Conservation (phyloP, 371 early-diverging fungal genomes). For the Mucor mucedo region DNA sequence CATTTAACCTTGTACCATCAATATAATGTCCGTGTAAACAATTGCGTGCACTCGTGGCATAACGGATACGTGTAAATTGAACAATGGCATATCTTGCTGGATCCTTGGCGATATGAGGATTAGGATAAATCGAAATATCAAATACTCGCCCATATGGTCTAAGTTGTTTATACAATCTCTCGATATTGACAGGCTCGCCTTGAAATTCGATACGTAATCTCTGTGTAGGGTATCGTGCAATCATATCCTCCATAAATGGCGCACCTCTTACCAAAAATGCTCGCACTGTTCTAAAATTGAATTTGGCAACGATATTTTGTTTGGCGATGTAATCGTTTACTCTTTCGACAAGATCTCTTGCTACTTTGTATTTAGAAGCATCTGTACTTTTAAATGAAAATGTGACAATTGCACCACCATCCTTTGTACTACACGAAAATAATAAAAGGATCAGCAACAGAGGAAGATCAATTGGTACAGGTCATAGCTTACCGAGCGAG, state of each 20-base stretch:
- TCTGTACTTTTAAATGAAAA: conserved; percentile 42
- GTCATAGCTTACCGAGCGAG: conserved; percentile 36
- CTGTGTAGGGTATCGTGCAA: conserved; percentile 72
- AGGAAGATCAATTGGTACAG: neutral
- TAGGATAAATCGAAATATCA: conserved; percentile 71
- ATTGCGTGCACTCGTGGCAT: conserved; percentile 88
- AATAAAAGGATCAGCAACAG: conserved; percentile 1
- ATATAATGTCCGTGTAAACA: conserved; percentile 83
- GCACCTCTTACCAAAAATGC: conserved; percentile 74
- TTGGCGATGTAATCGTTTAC: conserved; percentile 43
- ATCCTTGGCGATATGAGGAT: conserved; percentile 65
- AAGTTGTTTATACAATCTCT: conserved; percentile 75
- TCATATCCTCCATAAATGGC: conserved; percentile 91
- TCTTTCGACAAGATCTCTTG: conserved; percentile 39
- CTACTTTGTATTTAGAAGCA: conserved; percentile 26
- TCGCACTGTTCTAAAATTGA: conserved; percentile 64
- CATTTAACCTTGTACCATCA: conserved; percentile 67
- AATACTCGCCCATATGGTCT: conserved; percentile 84
- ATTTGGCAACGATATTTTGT: conserved; percentile 58
- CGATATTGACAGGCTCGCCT: conserved; percentile 62
- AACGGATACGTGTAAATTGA: conserved; percentile 74
- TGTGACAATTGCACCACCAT: conserved; percentile 54
- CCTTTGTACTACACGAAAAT: conserved; percentile 42
- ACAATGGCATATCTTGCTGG: conserved; percentile 79
- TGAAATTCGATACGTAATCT: conserved; percentile 75